Conservation (phyloP, 106 monocot species). For the Triglochin maritima region DNA sequence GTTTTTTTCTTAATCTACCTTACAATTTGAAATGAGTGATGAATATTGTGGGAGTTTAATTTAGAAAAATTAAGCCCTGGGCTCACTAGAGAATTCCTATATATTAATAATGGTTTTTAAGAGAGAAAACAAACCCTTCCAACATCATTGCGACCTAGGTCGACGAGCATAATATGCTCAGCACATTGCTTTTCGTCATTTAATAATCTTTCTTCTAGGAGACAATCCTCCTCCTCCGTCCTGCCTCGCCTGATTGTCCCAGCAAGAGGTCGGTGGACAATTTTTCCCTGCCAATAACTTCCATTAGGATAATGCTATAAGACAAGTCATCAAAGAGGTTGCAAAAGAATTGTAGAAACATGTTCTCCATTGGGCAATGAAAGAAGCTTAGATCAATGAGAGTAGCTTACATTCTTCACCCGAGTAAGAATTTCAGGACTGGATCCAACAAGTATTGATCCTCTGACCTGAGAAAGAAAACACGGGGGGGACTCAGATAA, state of each 20-base stretch:
- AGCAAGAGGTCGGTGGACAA: slow-evolving; percentile 58
- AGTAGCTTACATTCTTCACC: slow-evolving; percentile 43
- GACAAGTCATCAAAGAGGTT: no score
- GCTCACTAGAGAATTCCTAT: no score
- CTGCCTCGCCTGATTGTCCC: slow-evolving; percentile 52
- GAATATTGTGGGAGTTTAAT: no score
- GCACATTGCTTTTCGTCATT: slow-evolving; percentile 68
- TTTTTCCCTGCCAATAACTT: slow-evolving; percentile 32
- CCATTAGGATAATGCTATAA: no score
- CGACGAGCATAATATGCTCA: slow-evolving; percentile 70
- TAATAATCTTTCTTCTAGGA: slow-evolving; percentile 34
- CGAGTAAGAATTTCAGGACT: slow-evolving; percentile 93
- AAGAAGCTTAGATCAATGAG: no score
- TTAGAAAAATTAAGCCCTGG: no score
- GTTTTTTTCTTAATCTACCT: no score
- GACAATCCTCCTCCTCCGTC: slow-evolving; percentile 32
- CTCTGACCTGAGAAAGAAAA: slow-evolving; percentile 49
- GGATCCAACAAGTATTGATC: slow-evolving; percentile 88
- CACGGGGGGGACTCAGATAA: no score
- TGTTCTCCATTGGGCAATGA: no score
- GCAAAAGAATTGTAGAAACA: background rate
- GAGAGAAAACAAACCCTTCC: slow-evolving; percentile 25
- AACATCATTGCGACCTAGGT: slow-evolving; percentile 64
- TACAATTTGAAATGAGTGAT: no score
- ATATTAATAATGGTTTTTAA: no score